Percentiles rank a stretch among this genome's conserved stretches.
Conservation (phyloP, 148 eudicot species). For the Cornus kousa region DNA sequence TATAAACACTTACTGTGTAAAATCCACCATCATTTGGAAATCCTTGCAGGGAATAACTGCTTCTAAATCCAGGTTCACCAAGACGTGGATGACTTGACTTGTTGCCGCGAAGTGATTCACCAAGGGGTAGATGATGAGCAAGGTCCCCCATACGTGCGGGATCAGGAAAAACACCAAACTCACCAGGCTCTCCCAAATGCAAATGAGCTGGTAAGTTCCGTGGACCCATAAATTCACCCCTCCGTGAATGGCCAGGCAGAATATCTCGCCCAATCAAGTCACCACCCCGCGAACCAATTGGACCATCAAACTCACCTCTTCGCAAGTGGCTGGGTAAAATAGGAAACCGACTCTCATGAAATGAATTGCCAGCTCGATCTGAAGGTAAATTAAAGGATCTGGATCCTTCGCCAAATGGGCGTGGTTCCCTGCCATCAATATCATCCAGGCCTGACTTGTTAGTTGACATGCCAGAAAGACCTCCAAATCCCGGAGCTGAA, state of each 20-base stretch:
- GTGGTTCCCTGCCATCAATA: constrained; percentile 47
- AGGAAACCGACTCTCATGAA: constrained; percentile 54
- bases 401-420: constrained; percentile 41
- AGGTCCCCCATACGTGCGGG: constrained; percentile 54
- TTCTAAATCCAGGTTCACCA: constrained; percentile 74
- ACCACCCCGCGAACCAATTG: constrained; percentile 34
- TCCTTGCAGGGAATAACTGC: constrained; percentile 39
- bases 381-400: neutral
- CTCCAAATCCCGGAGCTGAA: constrained; percentile 50
- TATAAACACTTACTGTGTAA: constrained; percentile 46
- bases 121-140: constrained; percentile 43
- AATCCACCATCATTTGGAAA: constrained; percentile 5
- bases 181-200: constrained; percentile 42
- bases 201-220: constrained; percentile 35
- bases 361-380: constrained; percentile 3
- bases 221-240: constrained; percentile 57
- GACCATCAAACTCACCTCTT: constrained; percentile 60
- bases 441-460: constrained; percentile 27
- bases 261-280: constrained; percentile 41
- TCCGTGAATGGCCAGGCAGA: constrained; percentile 37
- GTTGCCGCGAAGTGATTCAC: constrained; percentile 59
- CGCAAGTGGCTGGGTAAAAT: constrained; percentile 41
- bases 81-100: constrained; percentile 46
- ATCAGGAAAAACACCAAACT: constrained; percentile 50
- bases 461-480: constrained; percentile 29